Percentiles rank a stretch among this genome's conserved stretches.
phyloP scores from a whole-genome alignment of 495 filamentous ascomycete genomes.

The Neurospora sp. region DNA sequence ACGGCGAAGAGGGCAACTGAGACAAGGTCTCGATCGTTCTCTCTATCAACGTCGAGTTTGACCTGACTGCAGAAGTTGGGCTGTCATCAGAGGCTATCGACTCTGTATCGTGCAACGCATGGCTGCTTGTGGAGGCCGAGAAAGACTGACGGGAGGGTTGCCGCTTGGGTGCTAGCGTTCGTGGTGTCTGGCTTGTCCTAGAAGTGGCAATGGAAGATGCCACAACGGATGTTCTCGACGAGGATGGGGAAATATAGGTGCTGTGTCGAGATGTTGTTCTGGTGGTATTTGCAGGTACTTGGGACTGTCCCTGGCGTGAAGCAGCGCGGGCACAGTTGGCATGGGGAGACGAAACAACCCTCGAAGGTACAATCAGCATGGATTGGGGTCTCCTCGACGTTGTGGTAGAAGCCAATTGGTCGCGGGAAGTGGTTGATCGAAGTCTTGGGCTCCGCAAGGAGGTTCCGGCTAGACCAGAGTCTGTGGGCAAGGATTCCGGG shows the following conservation, averaged over 20 bases:
- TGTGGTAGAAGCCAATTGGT: constrained; percentile 23
- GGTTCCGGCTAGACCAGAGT: not conserved
- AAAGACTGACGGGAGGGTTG: not conserved
- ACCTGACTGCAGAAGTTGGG: not conserved
- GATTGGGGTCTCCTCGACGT: constrained; percentile 4
- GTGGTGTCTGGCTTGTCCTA: not conserved
- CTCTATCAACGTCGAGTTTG: constrained; percentile 12
- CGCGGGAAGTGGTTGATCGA: constrained; percentile 30
- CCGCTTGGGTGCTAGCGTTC: not conserved
- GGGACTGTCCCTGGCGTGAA: not conserved
- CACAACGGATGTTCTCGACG: not conserved
- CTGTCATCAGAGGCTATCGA: not conserved
- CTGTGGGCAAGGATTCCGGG: constrained; percentile 14
- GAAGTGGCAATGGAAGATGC: not conserved
- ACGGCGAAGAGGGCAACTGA: constrained; percentile 37
- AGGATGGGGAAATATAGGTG: not conserved
- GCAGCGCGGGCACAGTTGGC: not conserved
- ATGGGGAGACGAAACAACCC: constrained; percentile 17
- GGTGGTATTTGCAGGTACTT: not conserved
- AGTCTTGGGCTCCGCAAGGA: constrained; percentile 29
- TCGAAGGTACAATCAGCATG: constrained; percentile 1
- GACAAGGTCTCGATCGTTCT: constrained; percentile 40
- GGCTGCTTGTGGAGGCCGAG: not conserved
- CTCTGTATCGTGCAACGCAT: not conserved
- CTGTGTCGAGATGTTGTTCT: not conserved